Evolutionary conservation across 2,329 filamentous ascomycete genomes (phyloP), one percentile per base, ranked within the genome.

Genomic region (Claviceps quebecensis): DNA sequence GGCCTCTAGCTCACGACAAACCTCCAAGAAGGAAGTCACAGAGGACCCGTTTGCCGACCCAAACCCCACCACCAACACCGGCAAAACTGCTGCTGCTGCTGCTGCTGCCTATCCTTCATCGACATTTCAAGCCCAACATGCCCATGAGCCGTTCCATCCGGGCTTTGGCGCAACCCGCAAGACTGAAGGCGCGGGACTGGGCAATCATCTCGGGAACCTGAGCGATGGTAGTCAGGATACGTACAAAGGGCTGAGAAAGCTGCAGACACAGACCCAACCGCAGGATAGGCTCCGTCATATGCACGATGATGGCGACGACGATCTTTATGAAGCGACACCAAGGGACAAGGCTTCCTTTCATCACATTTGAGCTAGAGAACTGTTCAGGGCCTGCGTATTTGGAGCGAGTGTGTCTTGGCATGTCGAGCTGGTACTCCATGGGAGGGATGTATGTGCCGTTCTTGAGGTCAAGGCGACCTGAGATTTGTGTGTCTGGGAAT

Each of bases 321-420:
- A 71, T 47, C 58, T 72, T 41, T 72, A 73, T 51, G 65, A 68
- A 44, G 61, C 67, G n/a, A 60, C 62, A 16, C 59, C 64, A 19
- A 69, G 65, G 57, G 63, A 58, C 51, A 69, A 70, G 53, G 63
- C 68, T 45, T 65, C 68, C 19, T 52, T 63, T 41, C 65, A 67
- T 52, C 64, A 65, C 44, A 67, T 69, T 51, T 67, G 53, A 45
- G 29, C 34, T 17, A 22, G 34, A 9, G 23, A 11, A 11, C 29
- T 34, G 9, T 34, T 34, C 4, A 34, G 9, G 3, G 29, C 29
- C 29, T 34, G 29, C 3, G 9, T 11, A 11, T 34, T 11, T 3
- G 29, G 29, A 34, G 29, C 9, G 29, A 34, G 1, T 34, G 29
- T 34, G 4, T 34, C 29, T 34, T 34, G 29, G 9, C 29, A 34